phyloP scores from a whole-genome alignment of 225 moss, liverwort and hornwort genomes.

The Pseudoscleropodium purum region DNA sequence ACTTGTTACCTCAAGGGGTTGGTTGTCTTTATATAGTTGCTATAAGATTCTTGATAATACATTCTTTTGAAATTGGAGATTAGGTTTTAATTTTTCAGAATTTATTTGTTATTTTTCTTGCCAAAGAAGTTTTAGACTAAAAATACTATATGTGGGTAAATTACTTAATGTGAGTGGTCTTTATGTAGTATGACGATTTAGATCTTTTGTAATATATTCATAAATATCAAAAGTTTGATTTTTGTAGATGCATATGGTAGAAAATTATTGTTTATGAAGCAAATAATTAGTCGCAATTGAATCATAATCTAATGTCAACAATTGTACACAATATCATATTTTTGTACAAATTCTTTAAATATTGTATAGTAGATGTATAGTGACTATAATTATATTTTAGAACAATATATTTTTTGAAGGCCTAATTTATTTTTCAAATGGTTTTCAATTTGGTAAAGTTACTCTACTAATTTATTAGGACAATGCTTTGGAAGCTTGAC shows the following conservation, averaged over 20 bases:
- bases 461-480: neutral
- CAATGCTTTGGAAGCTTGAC: neutral
- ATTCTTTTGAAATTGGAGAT: neutral
- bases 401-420: neutral
- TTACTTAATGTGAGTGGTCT: neutral
- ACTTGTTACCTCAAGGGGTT: neutral
- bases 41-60: neutral
- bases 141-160: neutral
- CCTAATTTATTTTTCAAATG: neutral
- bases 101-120: neutral
- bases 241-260: neutral
- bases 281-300: neutral
- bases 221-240: too few species aligned
- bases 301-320: neutral
- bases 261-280: neutral
- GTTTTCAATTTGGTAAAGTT: rapidly evolving
- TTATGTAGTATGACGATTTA: too few species aligned
- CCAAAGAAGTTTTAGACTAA: neutral
- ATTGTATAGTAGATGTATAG: neutral
- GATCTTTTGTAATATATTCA: neutral
- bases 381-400: neutral
- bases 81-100: neutral
- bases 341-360: neutral
- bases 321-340: neutral
- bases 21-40: neutral